Percentiles rank a stretch among this genome's conserved stretches.
Evolutionary conservation across 805 yeast species (phyloP).

Genomic region (Barnettozyma vustinii): DNA sequence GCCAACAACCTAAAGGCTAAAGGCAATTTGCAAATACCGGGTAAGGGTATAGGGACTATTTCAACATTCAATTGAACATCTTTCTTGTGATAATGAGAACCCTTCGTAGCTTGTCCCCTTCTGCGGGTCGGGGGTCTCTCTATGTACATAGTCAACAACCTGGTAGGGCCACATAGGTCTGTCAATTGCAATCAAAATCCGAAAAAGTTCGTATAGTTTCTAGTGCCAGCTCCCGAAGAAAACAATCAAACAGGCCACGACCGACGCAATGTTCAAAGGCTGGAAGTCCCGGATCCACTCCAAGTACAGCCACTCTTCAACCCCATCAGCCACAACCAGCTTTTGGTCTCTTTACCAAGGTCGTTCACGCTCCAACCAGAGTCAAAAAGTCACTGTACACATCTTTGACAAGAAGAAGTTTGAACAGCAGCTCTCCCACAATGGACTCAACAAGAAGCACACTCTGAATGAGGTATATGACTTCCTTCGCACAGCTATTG

Average conservation of each 20-base stretch:
- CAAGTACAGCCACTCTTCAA: constrained; percentile 52
- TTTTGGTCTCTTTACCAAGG: constrained; percentile 85
- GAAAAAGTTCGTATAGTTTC: background rate
- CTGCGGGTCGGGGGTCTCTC: no score
- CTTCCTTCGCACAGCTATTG: constrained; percentile 60
- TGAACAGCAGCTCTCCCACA: constrained; percentile 46
- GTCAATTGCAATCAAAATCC: background rate
- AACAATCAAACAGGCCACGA: background rate
- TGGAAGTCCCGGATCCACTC: constrained; percentile 14
- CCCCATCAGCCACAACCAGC: constrained; percentile 64
- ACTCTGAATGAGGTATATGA: constrained; percentile 58
- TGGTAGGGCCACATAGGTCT: background rate
- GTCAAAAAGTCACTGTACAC: constrained; percentile 66
- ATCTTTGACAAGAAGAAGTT: constrained; percentile 77
- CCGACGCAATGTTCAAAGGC: constrained; percentile 9
- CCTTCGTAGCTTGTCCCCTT: no score
- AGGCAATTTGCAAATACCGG: no score
- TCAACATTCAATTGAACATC: no score
- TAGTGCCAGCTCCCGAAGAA: background rate
- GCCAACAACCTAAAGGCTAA: no score
- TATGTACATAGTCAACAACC: no score
- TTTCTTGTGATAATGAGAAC: no score
- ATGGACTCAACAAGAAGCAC: constrained; percentile 43
- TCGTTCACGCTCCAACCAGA: constrained; percentile 43
- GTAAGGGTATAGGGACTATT: no score